Base-by-base conservation (phyloP, 2,329 filamentous ascomycete species). In the Paecilomyces fulvus region DNA sequence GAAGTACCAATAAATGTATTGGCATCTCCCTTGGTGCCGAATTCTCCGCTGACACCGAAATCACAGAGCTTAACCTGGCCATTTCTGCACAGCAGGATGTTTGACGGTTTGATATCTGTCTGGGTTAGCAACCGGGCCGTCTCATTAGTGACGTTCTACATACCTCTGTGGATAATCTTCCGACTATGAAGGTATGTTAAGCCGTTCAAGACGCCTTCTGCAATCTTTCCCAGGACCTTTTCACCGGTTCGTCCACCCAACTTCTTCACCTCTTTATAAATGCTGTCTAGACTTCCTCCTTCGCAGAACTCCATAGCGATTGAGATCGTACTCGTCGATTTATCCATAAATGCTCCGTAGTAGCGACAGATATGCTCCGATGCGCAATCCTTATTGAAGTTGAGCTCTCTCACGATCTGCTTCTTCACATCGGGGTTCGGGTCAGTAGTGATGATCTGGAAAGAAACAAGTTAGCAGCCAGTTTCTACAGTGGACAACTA, bases 231-330 rank as follows among this genome's bases (percentile, higher is more conserved):
- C 3, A 99, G 80, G 1, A 99, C 94, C 70, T 97, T 99, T 72
- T 99, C 94, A 63, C 94, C 94, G 0, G 92, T 97, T 52, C 94
- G 85, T 10, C 94, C 94, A 48, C 92, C 92, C 1, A 97, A 83
- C 64, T 94, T 90, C 78, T 96, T 96, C 33, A 99, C 92, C 75
- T 99, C 94, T 63, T 90, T 90, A 78, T 99, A 99, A 62, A 99
- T 94, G 70, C 90, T 94, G 76, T 99, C 92, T 20, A 99, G 82
- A 51, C 90, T 96, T 54, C 94, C 94, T 57, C 94, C 94, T 74
- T 97, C 94, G 70, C 94, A 99, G 67, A 95, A 97, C 71, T 99
- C 94, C 94, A 99, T 99, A 56, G 91, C 92, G 68, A 99, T 99
- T 51, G 90, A 96, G 63, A 99, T 97, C 51, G 92, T 97, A 53